These are phyloP conservation scores for Xanthoceras sorbifolium DNA, from an alignment of 345 rosid species.

Conservation along the genomic window DNA sequence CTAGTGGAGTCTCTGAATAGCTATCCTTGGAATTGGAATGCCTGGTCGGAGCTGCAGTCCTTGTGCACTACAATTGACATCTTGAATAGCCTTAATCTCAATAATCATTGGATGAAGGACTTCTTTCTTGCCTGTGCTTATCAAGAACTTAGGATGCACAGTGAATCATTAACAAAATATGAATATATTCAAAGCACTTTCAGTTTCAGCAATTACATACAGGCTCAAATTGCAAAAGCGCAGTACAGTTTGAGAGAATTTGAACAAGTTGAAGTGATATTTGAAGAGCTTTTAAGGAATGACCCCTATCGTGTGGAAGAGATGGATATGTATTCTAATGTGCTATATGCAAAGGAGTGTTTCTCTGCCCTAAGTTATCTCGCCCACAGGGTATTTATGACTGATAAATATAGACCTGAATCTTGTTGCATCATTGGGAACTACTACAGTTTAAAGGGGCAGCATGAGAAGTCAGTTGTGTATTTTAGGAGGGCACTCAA, in stretches of 20 bases:
- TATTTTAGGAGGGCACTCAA: constrained; percentile 97
- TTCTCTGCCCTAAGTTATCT: constrained; percentile 88
- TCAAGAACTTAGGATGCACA: constrained; percentile 91
- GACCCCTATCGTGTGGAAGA: constrained; percentile 93
- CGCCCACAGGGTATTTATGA: constrained; percentile 83
- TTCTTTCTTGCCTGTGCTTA: constrained; percentile 85
- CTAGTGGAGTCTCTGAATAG: constrained; percentile 88
- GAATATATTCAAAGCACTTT: constrained; percentile 73
- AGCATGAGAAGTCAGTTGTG: constrained; percentile 88
- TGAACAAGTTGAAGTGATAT: constrained; percentile 92
- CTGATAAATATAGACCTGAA: constrained; percentile 94
- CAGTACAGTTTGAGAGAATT: constrained; percentile 91
- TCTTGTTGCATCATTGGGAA: constrained; percentile 97
- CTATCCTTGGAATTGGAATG: constrained; percentile 99
- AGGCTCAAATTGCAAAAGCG: constrained; percentile 93
- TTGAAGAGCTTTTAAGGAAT: constrained; percentile 80
- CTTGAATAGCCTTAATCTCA: constrained; percentile 70
- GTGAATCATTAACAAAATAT: constrained; percentile 71
- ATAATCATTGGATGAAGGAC: constrained; percentile 96
- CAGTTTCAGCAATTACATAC: constrained; percentile 79
- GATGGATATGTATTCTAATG: constrained; percentile 97
- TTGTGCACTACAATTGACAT: constrained; percentile 70
- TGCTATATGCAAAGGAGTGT: constrained; percentile 90
- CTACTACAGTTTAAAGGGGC: constrained; percentile 95
- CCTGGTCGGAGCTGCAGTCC: constrained; percentile 93